phyloP scores from a whole-genome alignment of 2,329 filamentous ascomycete species.

The Trichoderma atrobrunneum region DNA sequence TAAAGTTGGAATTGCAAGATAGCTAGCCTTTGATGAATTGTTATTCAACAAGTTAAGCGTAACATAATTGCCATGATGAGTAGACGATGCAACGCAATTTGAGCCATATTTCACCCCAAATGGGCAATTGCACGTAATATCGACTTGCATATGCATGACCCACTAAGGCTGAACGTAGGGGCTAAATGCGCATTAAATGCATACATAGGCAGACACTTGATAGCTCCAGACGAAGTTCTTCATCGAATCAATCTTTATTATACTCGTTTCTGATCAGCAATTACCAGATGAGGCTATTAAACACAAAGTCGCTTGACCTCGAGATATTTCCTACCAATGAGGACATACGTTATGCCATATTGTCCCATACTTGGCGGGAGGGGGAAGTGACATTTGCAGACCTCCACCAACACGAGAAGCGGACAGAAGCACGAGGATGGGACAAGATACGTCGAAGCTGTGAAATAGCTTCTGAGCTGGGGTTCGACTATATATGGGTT shows the following conservation, averaged over 20 bases:
- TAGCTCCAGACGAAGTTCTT: not conserved
- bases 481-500: slow-evolving; percentile 30
- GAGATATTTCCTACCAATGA: slow-evolving; percentile 24
- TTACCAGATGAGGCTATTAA: slow-evolving; percentile 27
- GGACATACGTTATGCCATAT: slow-evolving; percentile 27
- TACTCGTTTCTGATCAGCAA: not conserved
- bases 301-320: slow-evolving; percentile 25
- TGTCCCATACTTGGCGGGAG: slow-evolving; percentile 30
- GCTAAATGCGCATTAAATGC: not conserved
- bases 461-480: slow-evolving; percentile 21
- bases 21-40: not conserved
- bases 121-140: not conserved
- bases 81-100: not conserved
- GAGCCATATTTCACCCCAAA: not conserved
- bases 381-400: slow-evolving; percentile 27
- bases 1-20: not conserved
- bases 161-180: not conserved
- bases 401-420: not conserved
- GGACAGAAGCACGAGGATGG: not conserved
- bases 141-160: slow-evolving; percentile 4
- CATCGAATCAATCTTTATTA: not conserved
- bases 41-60: not conserved
- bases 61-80: not conserved
- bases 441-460: slow-evolving; percentile 27
- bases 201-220: not conserved